Evolutionary conservation across 2,329 filamentous ascomycete species (phyloP).

Genomic region (Ophiostoma piceae): DNA sequence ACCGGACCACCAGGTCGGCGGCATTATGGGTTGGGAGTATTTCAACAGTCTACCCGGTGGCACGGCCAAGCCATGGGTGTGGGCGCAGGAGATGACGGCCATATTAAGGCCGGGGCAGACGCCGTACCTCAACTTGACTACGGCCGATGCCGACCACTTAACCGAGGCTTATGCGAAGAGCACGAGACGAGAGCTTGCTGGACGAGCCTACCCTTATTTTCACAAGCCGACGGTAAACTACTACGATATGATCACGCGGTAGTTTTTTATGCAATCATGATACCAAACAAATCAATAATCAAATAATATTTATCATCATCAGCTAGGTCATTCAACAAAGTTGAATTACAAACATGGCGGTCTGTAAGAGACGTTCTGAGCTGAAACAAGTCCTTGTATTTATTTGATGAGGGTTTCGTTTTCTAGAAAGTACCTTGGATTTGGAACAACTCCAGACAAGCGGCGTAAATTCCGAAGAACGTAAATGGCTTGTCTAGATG

Average conservation of each 20-base stretch:
- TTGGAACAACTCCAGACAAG: too few relatives aligned
- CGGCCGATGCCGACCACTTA: background rate
- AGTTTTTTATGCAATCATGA: background rate
- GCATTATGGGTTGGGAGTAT: conserved; percentile 94
- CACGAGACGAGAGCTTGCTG: background rate
- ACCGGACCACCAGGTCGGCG: conserved; percentile 56
- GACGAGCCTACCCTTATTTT: background rate
- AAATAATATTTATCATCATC: background rate
- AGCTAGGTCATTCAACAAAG: background rate
- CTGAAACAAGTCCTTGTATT: background rate
- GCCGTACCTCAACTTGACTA: background rate
- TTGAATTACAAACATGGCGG: background rate
- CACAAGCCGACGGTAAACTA: background rate
- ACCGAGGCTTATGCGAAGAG: background rate
- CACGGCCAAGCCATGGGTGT: conserved; percentile 62
- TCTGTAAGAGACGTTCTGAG: background rate
- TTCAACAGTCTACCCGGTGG: conserved; percentile 73
- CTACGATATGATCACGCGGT: background rate
- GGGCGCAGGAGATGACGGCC: conserved; percentile 64
- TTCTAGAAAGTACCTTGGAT: too few relatives aligned
- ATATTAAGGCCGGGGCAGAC: conserved; percentile 34
- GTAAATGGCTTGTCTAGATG: background rate
- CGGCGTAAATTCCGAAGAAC: background rate
- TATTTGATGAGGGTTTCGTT: too few relatives aligned
- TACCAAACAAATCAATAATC: background rate